phyloP scores from a whole-genome alignment of 768 basidiomycete genomes.

The Phaffia australis region DNA sequence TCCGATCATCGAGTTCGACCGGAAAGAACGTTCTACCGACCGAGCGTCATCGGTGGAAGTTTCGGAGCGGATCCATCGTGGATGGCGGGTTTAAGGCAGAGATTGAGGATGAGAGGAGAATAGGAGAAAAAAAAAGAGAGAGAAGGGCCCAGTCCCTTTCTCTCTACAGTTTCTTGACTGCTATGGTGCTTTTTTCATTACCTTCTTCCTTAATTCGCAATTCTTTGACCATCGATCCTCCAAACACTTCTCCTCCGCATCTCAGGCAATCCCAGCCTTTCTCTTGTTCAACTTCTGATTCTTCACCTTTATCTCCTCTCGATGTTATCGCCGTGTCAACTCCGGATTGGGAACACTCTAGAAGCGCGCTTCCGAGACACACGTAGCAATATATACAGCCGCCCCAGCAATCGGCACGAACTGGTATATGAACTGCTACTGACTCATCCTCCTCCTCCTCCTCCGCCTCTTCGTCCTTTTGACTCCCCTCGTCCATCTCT shows the following conservation, averaged over 20 bases:
- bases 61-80: no score
- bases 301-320: not conserved
- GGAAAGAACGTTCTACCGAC: no score
- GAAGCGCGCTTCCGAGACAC: slow-evolving; percentile 71
- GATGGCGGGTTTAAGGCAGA: no score
- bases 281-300: not conserved
- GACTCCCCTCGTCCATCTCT: slow-evolving; percentile 36
- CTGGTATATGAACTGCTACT: slow-evolving; percentile 66
- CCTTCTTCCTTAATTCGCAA: no score
- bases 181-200: no score
- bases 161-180: no score
- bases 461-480: slow-evolving; percentile 32
- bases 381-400: slow-evolving; percentile 87
- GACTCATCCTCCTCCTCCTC: slow-evolving; percentile 47
- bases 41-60: no score
- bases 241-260: slow-evolving; percentile 4
- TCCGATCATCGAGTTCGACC: no score
- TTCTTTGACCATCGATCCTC: not conserved
- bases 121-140: no score
- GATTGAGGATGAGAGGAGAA: no score
- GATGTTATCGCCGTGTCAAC: slow-evolving; percentile 38
- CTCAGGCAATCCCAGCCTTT: slow-evolving; percentile 11
- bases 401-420: slow-evolving; percentile 47
- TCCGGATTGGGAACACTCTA: no score
- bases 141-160: no score